These are phyloP conservation scores for Amborella trichopoda DNA, from an alignment of 164 flowering plant genomes.

Conservation along the genomic window DNA sequence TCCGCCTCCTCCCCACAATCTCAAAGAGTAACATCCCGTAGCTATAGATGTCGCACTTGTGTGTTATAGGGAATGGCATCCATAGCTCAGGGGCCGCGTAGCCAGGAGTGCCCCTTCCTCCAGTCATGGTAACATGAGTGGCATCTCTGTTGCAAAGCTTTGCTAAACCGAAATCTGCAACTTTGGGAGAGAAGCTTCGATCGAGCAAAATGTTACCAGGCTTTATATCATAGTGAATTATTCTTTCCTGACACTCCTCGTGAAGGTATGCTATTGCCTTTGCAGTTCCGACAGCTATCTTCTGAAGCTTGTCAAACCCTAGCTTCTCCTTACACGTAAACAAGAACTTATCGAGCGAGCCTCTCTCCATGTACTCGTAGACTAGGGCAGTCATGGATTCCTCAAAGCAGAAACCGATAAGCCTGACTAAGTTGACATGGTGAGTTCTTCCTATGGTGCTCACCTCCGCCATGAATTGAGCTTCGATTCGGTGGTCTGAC, in stretches of 20 bases:
- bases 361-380: slow-evolving; percentile 23
- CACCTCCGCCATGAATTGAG: slow-evolving; percentile 21
- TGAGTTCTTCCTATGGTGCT: slow-evolving; percentile 18
- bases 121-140: slow-evolving; percentile 4
- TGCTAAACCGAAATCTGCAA: slow-evolving; percentile 21
- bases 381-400: slow-evolving; percentile 7
- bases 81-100: slow-evolving; percentile 13
- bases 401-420: slow-evolving; percentile 18
- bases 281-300: slow-evolving; percentile 15
- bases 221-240: slow-evolving; percentile 23
- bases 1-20: slow-evolving; percentile 13
- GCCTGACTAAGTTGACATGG: slow-evolving; percentile 18
- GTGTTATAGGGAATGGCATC: slow-evolving; percentile 3
- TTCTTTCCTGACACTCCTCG: slow-evolving; percentile 18
- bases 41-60: slow-evolving; percentile 21
- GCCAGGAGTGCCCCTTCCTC: slow-evolving; percentile 14
- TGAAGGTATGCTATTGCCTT: slow-evolving; percentile 23
- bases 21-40: slow-evolving; percentile 22
- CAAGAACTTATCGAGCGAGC: slow-evolving; percentile 20
- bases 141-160: slow-evolving; percentile 16
- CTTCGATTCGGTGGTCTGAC: slow-evolving; percentile 6
- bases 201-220: slow-evolving; percentile 17
- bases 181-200: background rate
- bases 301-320: slow-evolving; percentile 9
- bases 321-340: slow-evolving; percentile 1